Conservation (phyloP, 192 early-diverging fungal genomes). For the Rhizoclosmatium globosum region DNA sequence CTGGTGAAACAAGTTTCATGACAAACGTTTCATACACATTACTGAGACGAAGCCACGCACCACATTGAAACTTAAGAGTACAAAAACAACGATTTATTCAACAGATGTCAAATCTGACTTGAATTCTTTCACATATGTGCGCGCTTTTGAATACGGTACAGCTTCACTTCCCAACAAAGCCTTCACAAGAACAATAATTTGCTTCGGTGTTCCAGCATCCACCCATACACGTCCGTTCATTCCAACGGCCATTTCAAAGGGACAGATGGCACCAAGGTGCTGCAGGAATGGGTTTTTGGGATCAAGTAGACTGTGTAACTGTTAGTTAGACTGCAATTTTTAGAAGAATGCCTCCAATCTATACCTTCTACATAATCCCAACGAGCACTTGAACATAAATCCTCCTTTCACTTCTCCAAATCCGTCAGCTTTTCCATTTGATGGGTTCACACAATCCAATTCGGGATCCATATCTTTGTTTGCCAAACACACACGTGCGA, state of each 20-base stretch:
- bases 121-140: conserved; percentile 5
- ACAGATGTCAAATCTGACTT: neutral
- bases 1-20: too few species aligned
- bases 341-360: too few species aligned
- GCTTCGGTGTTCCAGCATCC: conserved; percentile 65
- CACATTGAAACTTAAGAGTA: too few species aligned
- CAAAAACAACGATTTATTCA: neutral
- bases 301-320: conserved; percentile 66
- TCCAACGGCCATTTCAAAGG: conserved; percentile 91
- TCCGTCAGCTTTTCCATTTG: conserved; percentile 83
- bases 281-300: conserved; percentile 75
- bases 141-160: neutral
- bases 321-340: neutral
- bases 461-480: conserved; percentile 99
- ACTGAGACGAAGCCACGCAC: too few species aligned
- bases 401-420: conserved; percentile 90
- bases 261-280: conserved; percentile 72
- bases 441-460: conserved; percentile 87
- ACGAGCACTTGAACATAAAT: conserved; percentile 81
- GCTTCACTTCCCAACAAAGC: conserved; percentile 22
- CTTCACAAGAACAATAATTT: conserved; percentile 44
- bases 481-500: conserved; percentile 83
- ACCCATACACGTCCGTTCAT: conserved; percentile 97
- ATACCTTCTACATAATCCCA: conserved; percentile 78
- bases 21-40: too few species aligned